Percentiles rank a stretch among this genome's conserved stretches.
These are phyloP conservation scores for Suhomyces sp. DNA, from an alignment of 805 yeast species.

Conservation along the genomic window DNA sequence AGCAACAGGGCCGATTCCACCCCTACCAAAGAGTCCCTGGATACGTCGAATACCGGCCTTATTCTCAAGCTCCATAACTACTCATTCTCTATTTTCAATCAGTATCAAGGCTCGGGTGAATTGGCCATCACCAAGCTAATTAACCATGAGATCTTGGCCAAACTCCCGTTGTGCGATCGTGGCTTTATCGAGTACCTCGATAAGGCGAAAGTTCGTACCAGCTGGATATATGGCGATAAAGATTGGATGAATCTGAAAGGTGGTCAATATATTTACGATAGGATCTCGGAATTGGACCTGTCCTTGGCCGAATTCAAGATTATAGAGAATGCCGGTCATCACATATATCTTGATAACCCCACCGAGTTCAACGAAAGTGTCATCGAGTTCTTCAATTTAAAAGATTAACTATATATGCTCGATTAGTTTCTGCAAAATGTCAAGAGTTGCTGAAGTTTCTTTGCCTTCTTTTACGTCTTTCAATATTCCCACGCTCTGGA, in stretches of 20 bases:
- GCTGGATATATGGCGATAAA: slow-evolving; percentile 41
- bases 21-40: not conserved
- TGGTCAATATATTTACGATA: slow-evolving; percentile 31
- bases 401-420: not conserved
- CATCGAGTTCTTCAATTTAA: slow-evolving; percentile 21
- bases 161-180: slow-evolving; percentile 39
- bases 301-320: slow-evolving; percentile 18
- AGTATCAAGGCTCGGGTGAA: slow-evolving; percentile 43
- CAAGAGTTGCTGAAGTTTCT: not conserved
- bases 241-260: slow-evolving; percentile 45
- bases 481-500: not conserved
- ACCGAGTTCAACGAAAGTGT: slow-evolving; percentile 24
- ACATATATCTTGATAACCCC: slow-evolving; percentile 41
- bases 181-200: slow-evolving; percentile 30
- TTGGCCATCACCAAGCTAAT: slow-evolving; percentile 41
- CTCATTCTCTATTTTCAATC: slow-evolving; percentile 41
- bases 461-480: not conserved
- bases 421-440: not conserved
- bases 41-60: slow-evolving; percentile 11
- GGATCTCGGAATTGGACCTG: slow-evolving; percentile 15
- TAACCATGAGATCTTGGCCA: slow-evolving; percentile 38
- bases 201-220: slow-evolving; percentile 19
- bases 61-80: slow-evolving; percentile 37
- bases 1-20: slow-evolving; percentile 12
- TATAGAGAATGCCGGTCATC: slow-evolving; percentile 40